Percentiles rank a stretch among this genome's conserved stretches.
Conservation (phyloP, 768 basidiomycete genomes). For the Filobasidium floriforme region DNA sequence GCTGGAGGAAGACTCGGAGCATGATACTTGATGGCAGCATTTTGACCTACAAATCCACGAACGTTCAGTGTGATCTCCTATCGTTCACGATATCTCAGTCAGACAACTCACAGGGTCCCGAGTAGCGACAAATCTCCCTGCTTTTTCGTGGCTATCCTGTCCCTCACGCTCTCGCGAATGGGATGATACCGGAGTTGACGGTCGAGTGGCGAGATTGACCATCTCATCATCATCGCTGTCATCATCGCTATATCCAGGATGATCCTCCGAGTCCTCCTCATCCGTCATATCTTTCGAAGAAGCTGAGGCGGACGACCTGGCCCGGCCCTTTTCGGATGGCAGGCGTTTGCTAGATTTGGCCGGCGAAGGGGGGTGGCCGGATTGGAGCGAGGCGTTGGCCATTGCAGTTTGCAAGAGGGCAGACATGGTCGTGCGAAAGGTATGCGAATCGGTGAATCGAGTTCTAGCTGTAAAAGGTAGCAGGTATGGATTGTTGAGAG, state of each 20-base stretch:
- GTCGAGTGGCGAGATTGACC: slow-evolving; percentile 37
- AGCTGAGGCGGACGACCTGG: background rate
- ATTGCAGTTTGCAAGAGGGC: slow-evolving; percentile 42
- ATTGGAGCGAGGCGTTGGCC: slow-evolving; percentile 39
- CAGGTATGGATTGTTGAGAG: background rate
- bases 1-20: slow-evolving; percentile 63
- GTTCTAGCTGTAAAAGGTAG: too few species aligned
- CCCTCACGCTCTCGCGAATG: background rate
- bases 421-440: slow-evolving; percentile 42
- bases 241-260: slow-evolving; percentile 17
- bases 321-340: slow-evolving; percentile 5
- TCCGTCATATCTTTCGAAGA: slow-evolving; percentile 18
- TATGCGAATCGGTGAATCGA: background rate
- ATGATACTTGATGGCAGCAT: slow-evolving; percentile 70
- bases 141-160: background rate
- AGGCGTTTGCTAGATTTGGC: background rate
- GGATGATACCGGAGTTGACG: slow-evolving; percentile 30
- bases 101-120: slow-evolving; percentile 36
- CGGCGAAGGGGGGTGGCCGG: slow-evolving; percentile 3
- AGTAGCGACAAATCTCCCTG: background rate
- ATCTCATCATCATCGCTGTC: slow-evolving; percentile 34
- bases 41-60: slow-evolving; percentile 25
- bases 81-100: background rate
- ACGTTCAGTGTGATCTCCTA: too few species aligned
- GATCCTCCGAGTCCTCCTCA: slow-evolving; percentile 22